Base-by-base conservation (phyloP, 352 stramenopile genomes). In the Salisapilia sapeloensis region DNA sequence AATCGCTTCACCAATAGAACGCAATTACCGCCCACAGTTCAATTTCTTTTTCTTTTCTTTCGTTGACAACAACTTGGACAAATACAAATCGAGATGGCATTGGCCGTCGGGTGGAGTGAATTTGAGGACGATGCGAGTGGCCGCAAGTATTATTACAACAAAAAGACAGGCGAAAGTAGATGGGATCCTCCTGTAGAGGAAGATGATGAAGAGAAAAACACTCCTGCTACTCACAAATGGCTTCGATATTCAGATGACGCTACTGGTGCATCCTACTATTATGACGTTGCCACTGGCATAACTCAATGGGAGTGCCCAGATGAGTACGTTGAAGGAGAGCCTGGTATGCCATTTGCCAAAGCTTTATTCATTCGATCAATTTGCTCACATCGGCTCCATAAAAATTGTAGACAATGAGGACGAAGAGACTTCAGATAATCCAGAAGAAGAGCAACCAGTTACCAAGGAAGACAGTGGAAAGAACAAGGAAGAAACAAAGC, bases 221-320 rank as follows among this genome's bases (percentile, higher is more conserved):
- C 4, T 16, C 26, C 1, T 19, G 24, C 8, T 19, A 10, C 53
- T 4, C 36, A 53, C 6, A 58, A 53, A 35, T 91, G 75, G 75
- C 51, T 59, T 24, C 51, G 62, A 39, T 80, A 58, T 39, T 39
- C 60, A 21, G 76, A 86, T 44, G 63, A 85, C 7, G 58, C 48
- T 33, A 64, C 48, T 8, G 59, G 56, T 8, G 57, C 53, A 22
- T 35, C 41, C 7, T 91, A 91, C 28, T 91, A 76, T 30, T 69
- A 78, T 56, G 70, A 91, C 42, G 49, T 78, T 44, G 50, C 45
- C 4, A 86, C 61, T 21, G 61, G 61, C 11, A 46, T 57, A 20
- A 89, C 72, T 33, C 60, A 77, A 34, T 91, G 75, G 75, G 59
- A 84, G 0, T 46, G 75, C 16, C 75, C 75, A 3, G 52, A 83